A percentile compares a stretch with the other conserved stretches of the same genome.
phyloP scores from a whole-genome alignment of 2,329 filamentous ascomycete species.

The Ophiocordyceps camponoti-saundersi region DNA sequence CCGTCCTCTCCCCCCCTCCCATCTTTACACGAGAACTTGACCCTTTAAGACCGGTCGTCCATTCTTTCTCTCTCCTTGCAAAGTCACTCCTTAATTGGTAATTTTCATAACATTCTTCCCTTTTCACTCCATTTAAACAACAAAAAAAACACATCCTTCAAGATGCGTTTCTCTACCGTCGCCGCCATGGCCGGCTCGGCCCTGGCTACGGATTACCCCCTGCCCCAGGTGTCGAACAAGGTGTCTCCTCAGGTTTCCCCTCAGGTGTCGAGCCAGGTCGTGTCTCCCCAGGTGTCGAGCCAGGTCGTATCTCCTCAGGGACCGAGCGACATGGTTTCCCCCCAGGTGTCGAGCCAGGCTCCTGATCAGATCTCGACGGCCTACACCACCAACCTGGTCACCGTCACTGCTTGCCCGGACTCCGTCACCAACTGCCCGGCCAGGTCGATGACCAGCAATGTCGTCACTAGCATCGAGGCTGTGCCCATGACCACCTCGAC shows the following conservation, averaged over 20 bases:
- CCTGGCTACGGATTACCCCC: slow-evolving; percentile 34
- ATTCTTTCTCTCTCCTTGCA: slow-evolving; percentile 23
- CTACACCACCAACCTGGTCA: slow-evolving; percentile 24
- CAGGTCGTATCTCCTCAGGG: no score
- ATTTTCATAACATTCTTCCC: slow-evolving; percentile 3
- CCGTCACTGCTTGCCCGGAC: slow-evolving; percentile 43
- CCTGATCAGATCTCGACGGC: not conserved
- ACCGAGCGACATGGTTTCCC: no score
- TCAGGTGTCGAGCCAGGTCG: no score
- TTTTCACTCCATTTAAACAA: no score
- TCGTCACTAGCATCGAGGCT: slow-evolving; percentile 15
- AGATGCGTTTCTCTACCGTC: slow-evolving; percentile 44
- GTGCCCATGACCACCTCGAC: slow-evolving; percentile 30
- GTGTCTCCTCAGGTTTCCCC: not conserved
- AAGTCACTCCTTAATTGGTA: slow-evolving; percentile 14
- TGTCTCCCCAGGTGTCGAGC: no score
- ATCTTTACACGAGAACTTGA: not conserved
- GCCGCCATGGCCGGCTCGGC: slow-evolving; percentile 23
- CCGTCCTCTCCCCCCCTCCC: slow-evolving; percentile 18
- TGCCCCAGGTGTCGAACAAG: slow-evolving; percentile 11
- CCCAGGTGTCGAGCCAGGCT: not conserved
- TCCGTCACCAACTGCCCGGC: slow-evolving; percentile 45
- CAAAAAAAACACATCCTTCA: slow-evolving; percentile 18
- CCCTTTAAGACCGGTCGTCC: slow-evolving; percentile 38
- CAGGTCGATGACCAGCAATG: slow-evolving; percentile 18